phyloP scores from a whole-genome alignment of 2,329 filamentous ascomycete species.

The Ascochyta fabae region DNA sequence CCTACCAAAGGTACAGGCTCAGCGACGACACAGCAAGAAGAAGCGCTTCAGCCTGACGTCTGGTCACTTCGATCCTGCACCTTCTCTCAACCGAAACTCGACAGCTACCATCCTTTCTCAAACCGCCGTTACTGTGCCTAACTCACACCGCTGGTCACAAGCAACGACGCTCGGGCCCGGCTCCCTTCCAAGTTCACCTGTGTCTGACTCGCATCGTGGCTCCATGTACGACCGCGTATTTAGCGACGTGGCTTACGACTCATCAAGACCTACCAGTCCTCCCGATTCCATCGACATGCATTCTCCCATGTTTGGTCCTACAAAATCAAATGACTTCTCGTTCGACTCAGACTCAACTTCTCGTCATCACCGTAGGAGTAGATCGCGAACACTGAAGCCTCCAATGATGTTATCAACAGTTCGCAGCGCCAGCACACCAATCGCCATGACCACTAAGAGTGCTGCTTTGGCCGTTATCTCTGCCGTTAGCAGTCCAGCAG shows the following conservation, averaged over 20 bases:
- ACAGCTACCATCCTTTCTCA: constrained; percentile 68
- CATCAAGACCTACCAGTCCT: constrained; percentile 80
- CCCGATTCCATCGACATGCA: constrained; percentile 66
- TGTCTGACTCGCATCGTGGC: constrained; percentile 71
- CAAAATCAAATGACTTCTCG: constrained; percentile 30
- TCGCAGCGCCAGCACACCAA: constrained; percentile 43
- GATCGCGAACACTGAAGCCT: constrained; percentile 39
- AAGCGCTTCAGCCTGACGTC: constrained; percentile 72
- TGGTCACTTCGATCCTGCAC: constrained; percentile 54
- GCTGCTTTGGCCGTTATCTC: constrained; percentile 44
- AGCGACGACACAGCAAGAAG: constrained; percentile 66
- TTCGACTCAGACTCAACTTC: constrained; percentile 25
- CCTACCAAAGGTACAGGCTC: constrained; percentile 55
- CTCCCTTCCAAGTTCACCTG: constrained; percentile 82
- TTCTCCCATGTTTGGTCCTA: constrained; percentile 66
- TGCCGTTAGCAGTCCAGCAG: constrained; percentile 41
- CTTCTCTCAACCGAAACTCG: constrained; percentile 53
- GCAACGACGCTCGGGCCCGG: constrained; percentile 70
- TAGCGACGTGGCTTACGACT: constrained; percentile 64
- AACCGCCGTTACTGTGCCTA: constrained; percentile 64
- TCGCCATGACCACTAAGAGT: constrained; percentile 43
- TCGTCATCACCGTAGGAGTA: constrained; percentile 28
- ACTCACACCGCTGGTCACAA: constrained; percentile 67
- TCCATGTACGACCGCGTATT: constrained; percentile 80
- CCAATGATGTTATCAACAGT: constrained; percentile 38